Percentiles rank a stretch among this genome's conserved stretches.
Evolutionary conservation across 495 filamentous ascomycete species (phyloP).

Genomic region (Penicillium fimorum): DNA sequence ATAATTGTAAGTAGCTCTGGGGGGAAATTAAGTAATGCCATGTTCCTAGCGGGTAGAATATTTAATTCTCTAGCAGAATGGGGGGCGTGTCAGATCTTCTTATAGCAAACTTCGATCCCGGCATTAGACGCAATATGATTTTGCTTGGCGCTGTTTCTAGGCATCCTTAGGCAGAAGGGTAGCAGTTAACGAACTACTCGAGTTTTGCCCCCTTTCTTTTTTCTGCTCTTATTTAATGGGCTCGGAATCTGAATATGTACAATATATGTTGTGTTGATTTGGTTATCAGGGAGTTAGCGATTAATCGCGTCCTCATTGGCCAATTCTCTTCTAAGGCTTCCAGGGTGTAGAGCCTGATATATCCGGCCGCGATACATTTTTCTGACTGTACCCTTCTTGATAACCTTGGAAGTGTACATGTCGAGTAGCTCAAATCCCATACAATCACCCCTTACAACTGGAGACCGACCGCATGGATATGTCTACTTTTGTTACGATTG

Average conservation of each 20-base stretch:
- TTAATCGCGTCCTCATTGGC: too few relatives aligned
- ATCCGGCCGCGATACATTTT: background rate
- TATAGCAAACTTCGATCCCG: background rate
- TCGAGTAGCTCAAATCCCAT: too few relatives aligned
- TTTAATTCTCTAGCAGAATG: too few relatives aligned
- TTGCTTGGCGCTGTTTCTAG: background rate
- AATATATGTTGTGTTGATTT: too few relatives aligned
- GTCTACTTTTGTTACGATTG: background rate
- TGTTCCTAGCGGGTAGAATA: background rate
- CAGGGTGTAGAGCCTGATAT: background rate
- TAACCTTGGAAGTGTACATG: too few relatives aligned
- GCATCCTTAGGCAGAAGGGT: background rate
- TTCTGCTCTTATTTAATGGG: background rate
- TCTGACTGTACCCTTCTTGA: too few relatives aligned
- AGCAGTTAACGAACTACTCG: too few relatives aligned
- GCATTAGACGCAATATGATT: background rate
- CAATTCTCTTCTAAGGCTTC: too few relatives aligned
- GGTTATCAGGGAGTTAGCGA: too few relatives aligned
- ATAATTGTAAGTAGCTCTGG: constrained; percentile 6
- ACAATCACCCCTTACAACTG: too few relatives aligned
- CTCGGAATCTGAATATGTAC: too few relatives aligned
- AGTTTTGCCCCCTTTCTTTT: too few relatives aligned
- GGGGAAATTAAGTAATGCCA: background rate
- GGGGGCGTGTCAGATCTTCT: background rate
- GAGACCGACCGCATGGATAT: background rate